Conservation (phyloP, 2,329 filamentous ascomycete species). For the Penicillium sp. region DNA sequence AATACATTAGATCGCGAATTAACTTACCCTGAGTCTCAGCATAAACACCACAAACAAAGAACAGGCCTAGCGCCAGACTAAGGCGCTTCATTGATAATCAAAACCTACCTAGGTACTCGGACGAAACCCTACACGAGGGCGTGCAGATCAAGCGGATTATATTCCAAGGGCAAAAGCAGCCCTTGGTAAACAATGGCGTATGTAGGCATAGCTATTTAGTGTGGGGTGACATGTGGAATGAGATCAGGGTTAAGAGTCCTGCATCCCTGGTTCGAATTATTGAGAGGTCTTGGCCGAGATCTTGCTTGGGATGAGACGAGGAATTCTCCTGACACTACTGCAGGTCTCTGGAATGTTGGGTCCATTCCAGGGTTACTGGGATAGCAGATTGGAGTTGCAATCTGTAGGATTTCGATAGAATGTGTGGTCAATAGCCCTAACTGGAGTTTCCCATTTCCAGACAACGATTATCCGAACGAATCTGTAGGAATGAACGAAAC, state of each 20-base stretch:
- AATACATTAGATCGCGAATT: neutral
- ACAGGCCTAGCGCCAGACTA: constrained; percentile 8
- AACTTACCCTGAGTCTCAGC: constrained; percentile 25
- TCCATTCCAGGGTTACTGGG: constrained; percentile 15
- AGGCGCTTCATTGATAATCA: constrained; percentile 14
- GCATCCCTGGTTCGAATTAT: neutral
- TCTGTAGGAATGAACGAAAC: neutral
- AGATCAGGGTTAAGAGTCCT: neutral
- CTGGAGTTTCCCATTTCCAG: neutral
- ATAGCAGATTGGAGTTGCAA: neutral
- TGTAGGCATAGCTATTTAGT: constrained; percentile 14
- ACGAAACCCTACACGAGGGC: constrained; percentile 5
- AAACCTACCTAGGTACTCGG: constrained; percentile 11
- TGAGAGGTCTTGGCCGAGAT: constrained; percentile 1
- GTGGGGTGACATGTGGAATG: constrained; percentile 20
- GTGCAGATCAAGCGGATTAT: constrained; percentile 23
- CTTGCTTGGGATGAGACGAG: neutral
- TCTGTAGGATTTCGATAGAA: constrained; percentile 1
- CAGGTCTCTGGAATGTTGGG: constrained; percentile 19
- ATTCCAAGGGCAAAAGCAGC: constrained; percentile 4
- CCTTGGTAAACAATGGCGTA: constrained; percentile 13
- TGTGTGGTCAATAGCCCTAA: neutral
- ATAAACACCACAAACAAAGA: constrained; percentile 13
- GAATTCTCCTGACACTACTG: constrained; percentile 11
- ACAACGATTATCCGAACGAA: neutral